Conservation (phyloP, 331 rosid genomes). For the Pyracantha coccinea region DNA sequence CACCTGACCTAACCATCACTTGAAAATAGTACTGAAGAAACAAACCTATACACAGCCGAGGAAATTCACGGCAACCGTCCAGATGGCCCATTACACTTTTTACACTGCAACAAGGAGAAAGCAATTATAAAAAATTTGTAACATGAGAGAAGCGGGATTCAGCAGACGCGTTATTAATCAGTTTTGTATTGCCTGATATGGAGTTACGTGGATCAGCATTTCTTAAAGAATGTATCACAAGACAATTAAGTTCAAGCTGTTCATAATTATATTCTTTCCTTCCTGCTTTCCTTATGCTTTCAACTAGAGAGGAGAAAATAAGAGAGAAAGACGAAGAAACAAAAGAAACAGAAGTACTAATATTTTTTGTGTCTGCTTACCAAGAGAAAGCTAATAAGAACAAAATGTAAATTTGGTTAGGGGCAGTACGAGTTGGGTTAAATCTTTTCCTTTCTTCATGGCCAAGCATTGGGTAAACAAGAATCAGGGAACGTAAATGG, state of each 20-base stretch:
- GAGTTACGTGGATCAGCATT: neutral
- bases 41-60: constrained; percentile 80
- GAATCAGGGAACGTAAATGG: neutral
- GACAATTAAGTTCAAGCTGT: neutral
- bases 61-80: constrained; percentile 73
- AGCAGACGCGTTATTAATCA: neutral
- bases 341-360: too few relatives aligned
- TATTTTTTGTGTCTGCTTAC: too few relatives aligned
- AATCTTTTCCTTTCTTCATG: neutral
- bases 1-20: neutral
- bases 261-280: neutral
- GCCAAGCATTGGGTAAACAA: neutral
- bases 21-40: constrained; percentile 11
- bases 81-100: constrained; percentile 77
- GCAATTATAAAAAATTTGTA: constrained; percentile 1
- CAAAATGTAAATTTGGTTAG: too few relatives aligned
- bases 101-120: constrained; percentile 31
- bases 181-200: neutral
- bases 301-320: neutral
- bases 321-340: too few relatives aligned
- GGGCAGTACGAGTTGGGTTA: too few relatives aligned
- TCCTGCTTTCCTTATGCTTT: neutral
- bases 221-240: neutral
- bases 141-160: neutral
- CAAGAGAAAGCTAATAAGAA: too few relatives aligned